Evolutionary conservation across 306 rosid species (phyloP).

Genomic region (Sechiopsis laciniata): DNA sequence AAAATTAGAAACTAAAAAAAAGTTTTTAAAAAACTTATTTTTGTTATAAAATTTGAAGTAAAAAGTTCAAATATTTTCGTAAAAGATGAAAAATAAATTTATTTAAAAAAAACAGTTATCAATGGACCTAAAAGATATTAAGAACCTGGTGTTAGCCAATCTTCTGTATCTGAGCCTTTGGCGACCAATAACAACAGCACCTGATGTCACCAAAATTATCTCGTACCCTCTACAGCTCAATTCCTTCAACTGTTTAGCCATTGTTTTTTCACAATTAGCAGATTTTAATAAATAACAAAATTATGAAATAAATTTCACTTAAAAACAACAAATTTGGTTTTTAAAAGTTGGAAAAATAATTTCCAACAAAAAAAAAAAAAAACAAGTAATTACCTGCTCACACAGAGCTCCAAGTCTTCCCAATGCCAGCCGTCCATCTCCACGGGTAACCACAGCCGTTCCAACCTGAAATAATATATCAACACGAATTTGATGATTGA

Average conservation of each 20-base stretch:
- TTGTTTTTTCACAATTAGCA: neutral
- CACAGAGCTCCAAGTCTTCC: conserved; percentile 93
- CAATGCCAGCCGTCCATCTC: conserved; percentile 82
- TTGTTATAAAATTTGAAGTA: no score
- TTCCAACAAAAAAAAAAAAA: no score
- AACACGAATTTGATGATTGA: no score
- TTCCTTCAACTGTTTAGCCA: conserved; percentile 61
- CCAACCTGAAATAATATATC: conserved; percentile 44
- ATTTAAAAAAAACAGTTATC: neutral
- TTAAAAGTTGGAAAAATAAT: neutral
- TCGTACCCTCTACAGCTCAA: conserved; percentile 61
- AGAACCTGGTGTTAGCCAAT: conserved; percentile 83
- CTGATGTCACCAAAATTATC: conserved; percentile 80
- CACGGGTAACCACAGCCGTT: conserved; percentile 87
- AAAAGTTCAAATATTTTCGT: no score
- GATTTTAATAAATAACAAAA: no score
- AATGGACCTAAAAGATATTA: neutral
- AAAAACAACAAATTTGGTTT: no score
- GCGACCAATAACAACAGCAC: conserved; percentile 84
- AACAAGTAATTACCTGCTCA: conserved; percentile 56
- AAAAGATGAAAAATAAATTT: neutral
- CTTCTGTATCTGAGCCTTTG: conserved; percentile 79
- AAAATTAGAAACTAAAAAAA: no score
- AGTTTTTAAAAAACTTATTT: no score
- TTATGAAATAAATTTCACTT: no score